These are phyloP conservation scores for Lichtheimia corymbifera DNA, from an alignment of 371 early-diverging fungal genomes.

Conservation along the genomic window DNA sequence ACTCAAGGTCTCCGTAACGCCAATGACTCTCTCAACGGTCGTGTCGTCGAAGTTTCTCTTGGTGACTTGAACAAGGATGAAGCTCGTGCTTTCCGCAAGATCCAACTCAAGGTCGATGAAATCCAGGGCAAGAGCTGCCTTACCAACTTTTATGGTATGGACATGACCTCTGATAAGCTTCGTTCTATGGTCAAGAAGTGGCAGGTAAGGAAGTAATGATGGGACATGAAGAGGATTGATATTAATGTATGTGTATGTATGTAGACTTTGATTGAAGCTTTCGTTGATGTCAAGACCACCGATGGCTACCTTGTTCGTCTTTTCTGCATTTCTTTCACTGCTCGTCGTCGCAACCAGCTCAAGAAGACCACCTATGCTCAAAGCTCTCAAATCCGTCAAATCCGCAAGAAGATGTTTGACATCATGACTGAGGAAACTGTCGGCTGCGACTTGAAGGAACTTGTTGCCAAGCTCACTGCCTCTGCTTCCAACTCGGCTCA, in stretches of 20 bases:
- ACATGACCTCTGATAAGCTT: conserved; percentile 99
- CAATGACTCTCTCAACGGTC: conserved; percentile 94
- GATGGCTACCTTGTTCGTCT: conserved; percentile 99
- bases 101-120: conserved; percentile 97
- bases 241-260: not conserved
- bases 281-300: conserved; percentile 99
- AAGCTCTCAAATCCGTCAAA: conserved; percentile 95
- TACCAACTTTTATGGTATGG: conserved; percentile 99
- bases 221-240: conserved; percentile 22
- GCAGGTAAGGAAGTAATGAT: conserved; percentile 98
- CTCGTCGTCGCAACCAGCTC: conserved; percentile 93
- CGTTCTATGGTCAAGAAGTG: conserved; percentile 99
- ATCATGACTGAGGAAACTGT: conserved; percentile 93
- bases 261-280: conserved; percentile 95
- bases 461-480: conserved; percentile 94
- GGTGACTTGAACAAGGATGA: conserved; percentile 98
- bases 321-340: conserved; percentile 98
- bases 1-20: conserved; percentile 98
- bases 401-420: conserved; percentile 99
- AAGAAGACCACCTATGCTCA: conserved; percentile 99
- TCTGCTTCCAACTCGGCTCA: conserved; percentile 50
- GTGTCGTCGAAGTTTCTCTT: conserved; percentile 97
- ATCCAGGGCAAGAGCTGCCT: conserved; percentile 98
- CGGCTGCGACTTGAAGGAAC: conserved; percentile 93
- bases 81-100: conserved; percentile 96